phyloP scores from a whole-genome alignment of 352 stramenopile genomes.

The Globisporangium heterothallicum region DNA sequence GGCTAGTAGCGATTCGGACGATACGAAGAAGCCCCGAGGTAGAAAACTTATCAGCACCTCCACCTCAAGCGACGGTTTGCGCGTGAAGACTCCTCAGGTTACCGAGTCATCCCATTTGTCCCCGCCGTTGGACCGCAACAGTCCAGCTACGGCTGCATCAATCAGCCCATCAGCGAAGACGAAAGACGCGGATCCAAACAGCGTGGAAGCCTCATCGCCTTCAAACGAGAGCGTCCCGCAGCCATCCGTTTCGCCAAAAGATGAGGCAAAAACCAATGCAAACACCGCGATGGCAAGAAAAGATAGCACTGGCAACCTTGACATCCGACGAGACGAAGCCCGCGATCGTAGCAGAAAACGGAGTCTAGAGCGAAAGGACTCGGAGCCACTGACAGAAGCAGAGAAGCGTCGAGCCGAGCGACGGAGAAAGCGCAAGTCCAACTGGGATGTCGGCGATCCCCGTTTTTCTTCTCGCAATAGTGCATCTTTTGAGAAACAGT shows the following conservation, averaged over 20 bases:
- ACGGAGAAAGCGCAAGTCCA: constrained; percentile 62
- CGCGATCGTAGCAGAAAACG: constrained; percentile 31
- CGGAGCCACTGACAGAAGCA: constrained; percentile 41
- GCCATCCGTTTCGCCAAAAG: background rate
- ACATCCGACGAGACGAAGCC: constrained; percentile 1
- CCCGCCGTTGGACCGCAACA: constrained; percentile 39
- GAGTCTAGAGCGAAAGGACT: constrained; percentile 27
- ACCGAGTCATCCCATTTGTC: constrained; percentile 47
- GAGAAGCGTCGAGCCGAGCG: constrained; percentile 55
- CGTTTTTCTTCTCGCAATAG: constrained; percentile 32
- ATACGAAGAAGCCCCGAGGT: background rate
- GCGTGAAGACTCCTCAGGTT: constrained; percentile 41
- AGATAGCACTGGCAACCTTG: constrained; percentile 2
- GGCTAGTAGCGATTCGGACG: constrained; percentile 1
- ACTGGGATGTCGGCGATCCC: constrained; percentile 82
- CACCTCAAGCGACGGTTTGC: constrained; percentile 17
- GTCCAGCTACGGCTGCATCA: constrained; percentile 29
- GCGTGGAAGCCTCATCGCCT: constrained; percentile 3
- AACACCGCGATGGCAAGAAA: constrained; percentile 2
- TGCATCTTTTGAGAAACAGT: constrained; percentile 11
- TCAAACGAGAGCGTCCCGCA: background rate
- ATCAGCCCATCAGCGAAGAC: constrained; percentile 50
- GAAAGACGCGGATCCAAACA: constrained; percentile 21
- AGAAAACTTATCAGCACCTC: background rate
- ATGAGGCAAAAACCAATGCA: constrained; percentile 5